Conservation (phyloP, 805 yeast species). For the Dipodascopsis uninucleata region DNA sequence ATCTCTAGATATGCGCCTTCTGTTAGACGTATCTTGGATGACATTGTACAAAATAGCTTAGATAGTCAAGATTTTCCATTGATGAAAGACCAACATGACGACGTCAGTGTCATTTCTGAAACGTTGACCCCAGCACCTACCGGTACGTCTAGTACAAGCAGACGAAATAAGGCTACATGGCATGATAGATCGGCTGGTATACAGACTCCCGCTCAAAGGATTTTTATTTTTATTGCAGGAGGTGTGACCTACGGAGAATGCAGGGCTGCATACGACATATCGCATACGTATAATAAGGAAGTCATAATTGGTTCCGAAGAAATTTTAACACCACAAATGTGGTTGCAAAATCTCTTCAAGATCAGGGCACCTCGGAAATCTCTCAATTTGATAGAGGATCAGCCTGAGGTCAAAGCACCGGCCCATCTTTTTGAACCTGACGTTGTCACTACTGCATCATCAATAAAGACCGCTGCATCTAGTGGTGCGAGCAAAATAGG, state of each 20-base stretch:
- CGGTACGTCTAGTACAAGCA: conserved; percentile 4
- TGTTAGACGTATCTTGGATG: conserved; percentile 53
- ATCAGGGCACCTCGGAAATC: conserved; percentile 32
- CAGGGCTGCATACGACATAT: conserved; percentile 68
- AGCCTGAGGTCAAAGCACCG: conserved; percentile 34
- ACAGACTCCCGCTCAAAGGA: conserved; percentile 50
- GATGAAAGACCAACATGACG: conserved; percentile 65
- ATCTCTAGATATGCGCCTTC: conserved; percentile 68
- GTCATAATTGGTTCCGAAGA: conserved; percentile 80
- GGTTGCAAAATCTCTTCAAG: conserved; percentile 33
- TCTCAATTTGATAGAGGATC: conserved; percentile 35
- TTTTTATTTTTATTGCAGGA: conserved; percentile 81
- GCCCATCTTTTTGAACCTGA: conserved; percentile 34
- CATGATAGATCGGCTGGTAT: conserved; percentile 10
- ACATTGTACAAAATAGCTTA: conserved; percentile 47
- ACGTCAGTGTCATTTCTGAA: conserved; percentile 22
- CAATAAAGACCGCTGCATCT: too few relatives aligned
- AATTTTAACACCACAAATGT: conserved; percentile 46
- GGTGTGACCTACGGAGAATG: conserved; percentile 84
- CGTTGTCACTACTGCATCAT: neutral
- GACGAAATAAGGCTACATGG: conserved; percentile 25
- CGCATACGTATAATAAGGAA: conserved; percentile 60
- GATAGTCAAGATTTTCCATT: conserved; percentile 66
- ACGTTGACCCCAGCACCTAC: conserved; percentile 1
- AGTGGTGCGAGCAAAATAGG: neutral